phyloP scores from a whole-genome alignment of 768 basidiomycete species.

The Podaxis sp. region DNA sequence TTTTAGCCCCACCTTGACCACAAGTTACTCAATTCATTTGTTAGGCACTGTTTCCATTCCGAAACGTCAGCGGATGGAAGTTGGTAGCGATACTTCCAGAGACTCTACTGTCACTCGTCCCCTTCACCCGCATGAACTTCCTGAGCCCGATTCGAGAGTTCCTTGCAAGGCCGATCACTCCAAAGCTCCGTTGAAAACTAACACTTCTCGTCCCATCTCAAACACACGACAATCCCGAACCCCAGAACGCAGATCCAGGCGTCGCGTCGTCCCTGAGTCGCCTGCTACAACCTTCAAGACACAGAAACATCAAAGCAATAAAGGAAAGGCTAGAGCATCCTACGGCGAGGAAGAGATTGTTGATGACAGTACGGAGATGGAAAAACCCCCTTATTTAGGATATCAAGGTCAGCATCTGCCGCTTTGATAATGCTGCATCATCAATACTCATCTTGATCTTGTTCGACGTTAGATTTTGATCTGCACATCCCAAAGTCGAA shows the following conservation, averaged over 20 bases:
- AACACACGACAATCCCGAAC: neutral
- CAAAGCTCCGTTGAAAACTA: neutral
- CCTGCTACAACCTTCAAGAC: neutral
- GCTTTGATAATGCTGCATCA: neutral
- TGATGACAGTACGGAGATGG: conserved; percentile 12
- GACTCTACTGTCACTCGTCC: neutral
- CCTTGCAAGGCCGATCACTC: neutral
- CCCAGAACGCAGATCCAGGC: neutral
- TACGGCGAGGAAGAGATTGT: conserved; percentile 4
- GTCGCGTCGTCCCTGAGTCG: neutral
- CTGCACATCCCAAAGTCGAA: neutral
- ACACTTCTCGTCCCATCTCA: neutral
- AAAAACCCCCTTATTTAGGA: neutral
- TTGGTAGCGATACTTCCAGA: no score
- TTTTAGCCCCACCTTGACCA: neutral
- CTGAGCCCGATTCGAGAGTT: neutral
- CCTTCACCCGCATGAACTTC: neutral
- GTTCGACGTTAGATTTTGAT: neutral
- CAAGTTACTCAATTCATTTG: neutral
- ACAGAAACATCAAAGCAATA: neutral
- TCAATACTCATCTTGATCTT: neutral
- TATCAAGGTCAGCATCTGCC: neutral
- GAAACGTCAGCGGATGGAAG: neutral
- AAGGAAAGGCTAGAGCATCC: neutral
- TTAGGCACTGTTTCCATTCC: neutral